Base-by-base conservation (phyloP, 1,139 yeast species). In the Taphrina flavorubra region DNA sequence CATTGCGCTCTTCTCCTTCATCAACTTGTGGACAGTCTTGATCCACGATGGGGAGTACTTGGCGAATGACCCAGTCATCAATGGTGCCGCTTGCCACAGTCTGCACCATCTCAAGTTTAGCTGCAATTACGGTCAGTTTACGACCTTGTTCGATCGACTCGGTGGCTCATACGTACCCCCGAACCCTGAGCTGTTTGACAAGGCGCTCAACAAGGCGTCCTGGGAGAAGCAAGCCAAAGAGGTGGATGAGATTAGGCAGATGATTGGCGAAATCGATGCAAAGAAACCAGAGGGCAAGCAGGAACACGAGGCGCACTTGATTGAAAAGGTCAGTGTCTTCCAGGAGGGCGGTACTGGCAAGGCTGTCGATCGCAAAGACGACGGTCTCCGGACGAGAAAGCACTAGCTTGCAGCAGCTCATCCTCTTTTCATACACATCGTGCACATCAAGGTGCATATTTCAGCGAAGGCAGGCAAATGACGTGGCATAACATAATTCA, bases 61-160 rank as follows among this genome's bases (percentile, higher is more conserved):
- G 82, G 89, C 97, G 62, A 89, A 90, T 78, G 96, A 92, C 78
- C 97, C 98, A 7, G 85, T 91, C 70, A 89, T 94, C 72, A 94
- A 94, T 79, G 99, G 99, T 74, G 92, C 98, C 39, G 99, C 99
- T 5, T 92, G 98, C 80, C 99, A 94, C 80, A 92, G 99, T 4
- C 87, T 94, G 65, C 99, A 94, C 80, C 99, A 94, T 77, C 81
- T 94, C 76, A 94, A 94, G 80, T 94, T 94, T 85, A 92, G 92
- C 83, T 94, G 94, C 81, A 94, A 94, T 82, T 94, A 92, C 77
- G 99, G 99, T 47, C 99, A 94, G 81, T 94, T 94, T 82, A 92
- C 98, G 66, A 94, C 99, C 6, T 82, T 94, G 73, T 94, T 98
- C 98, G 99, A 94, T 78, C 87, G 99, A 80, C 81, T 94, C 69